phyloP scores from a whole-genome alignment of 2,329 filamentous ascomycete genomes.

The Immersiporthe knoxdaviesiana region DNA sequence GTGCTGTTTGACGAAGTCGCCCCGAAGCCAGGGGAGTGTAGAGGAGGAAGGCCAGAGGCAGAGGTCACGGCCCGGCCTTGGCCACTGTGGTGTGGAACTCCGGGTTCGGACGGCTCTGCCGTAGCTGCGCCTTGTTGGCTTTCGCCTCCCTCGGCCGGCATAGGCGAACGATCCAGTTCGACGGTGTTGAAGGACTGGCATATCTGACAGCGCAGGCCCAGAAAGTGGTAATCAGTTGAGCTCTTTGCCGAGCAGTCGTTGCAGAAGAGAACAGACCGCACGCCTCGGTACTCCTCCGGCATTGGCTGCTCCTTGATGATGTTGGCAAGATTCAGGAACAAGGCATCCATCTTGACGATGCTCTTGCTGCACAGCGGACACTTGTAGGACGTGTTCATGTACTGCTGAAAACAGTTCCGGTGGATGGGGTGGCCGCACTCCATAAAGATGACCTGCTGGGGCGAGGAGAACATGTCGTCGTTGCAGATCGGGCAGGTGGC shows the following conservation, averaged over 20 bases:
- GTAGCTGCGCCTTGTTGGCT: neutral
- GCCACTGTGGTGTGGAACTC: neutral
- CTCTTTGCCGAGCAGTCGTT: conserved; percentile 93
- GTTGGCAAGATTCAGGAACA: conserved; percentile 88
- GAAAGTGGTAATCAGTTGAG: conserved; percentile 88
- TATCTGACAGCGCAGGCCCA: conserved; percentile 84
- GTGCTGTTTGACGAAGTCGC: neutral
- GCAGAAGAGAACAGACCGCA: conserved; percentile 82
- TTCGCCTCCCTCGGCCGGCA: conserved; percentile 15
- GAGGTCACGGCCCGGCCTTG: neutral
- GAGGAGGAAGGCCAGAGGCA: neutral
- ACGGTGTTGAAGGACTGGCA: conserved; percentile 73
- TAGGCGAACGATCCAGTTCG: conserved; percentile 47
- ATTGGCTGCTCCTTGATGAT: conserved; percentile 90
- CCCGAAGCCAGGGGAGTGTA: neutral
- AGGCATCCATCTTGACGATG: conserved; percentile 95
- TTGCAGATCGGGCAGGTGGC: conserved; percentile 97
- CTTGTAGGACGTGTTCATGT: conserved; percentile 89
- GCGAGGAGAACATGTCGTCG: conserved; percentile 61
- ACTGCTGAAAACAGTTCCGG: conserved; percentile 82
- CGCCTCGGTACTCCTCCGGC: conserved; percentile 80
- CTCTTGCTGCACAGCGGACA: conserved; percentile 97
- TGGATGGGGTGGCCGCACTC: conserved; percentile 86
- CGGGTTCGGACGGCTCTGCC: neutral
- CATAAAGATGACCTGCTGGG: conserved; percentile 34